phyloP scores from a whole-genome alignment of 2,329 filamentous ascomycete species.

The Akanthomyces uredinophilus region DNA sequence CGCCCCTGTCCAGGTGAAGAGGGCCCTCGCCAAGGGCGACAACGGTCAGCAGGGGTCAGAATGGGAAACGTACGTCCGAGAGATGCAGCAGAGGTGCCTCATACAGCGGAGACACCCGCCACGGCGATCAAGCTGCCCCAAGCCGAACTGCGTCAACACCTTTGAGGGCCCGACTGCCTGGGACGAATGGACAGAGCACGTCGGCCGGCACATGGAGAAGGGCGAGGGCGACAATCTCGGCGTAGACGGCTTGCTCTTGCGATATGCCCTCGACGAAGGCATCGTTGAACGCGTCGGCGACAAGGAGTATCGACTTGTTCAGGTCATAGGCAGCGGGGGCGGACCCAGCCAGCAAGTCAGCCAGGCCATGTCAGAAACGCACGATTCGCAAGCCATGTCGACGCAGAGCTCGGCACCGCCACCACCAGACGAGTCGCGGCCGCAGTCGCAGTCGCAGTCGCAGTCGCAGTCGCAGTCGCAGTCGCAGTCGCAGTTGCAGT shows the following conservation, averaged over 20 bases:
- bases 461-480: background rate
- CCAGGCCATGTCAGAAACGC: constrained; percentile 24
- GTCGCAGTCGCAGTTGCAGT: too few species aligned
- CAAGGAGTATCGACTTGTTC: background rate
- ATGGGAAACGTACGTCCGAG: constrained; percentile 61
- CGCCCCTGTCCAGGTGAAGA: constrained; percentile 60
- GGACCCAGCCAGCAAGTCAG: constrained; percentile 11
- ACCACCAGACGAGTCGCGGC: background rate
- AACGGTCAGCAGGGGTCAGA: constrained; percentile 54
- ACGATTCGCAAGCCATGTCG: constrained; percentile 14
- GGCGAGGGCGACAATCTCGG: constrained; percentile 53
- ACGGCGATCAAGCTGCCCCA: constrained; percentile 63
- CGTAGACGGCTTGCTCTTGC: constrained; percentile 52
- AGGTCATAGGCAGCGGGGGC: constrained; percentile 18
- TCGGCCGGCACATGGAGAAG: constrained; percentile 83
- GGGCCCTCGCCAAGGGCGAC: constrained; percentile 49
- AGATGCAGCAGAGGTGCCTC: constrained; percentile 70
- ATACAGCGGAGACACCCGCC: constrained; percentile 65
- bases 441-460: background rate
- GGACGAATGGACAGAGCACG: constrained; percentile 90
- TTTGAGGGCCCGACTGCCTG: constrained; percentile 73
- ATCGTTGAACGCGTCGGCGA: constrained; percentile 54
- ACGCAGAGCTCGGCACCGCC: background rate
- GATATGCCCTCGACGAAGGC: constrained; percentile 58
- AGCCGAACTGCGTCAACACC: constrained; percentile 61